Conservation (phyloP, 2,329 filamentous ascomycete species). For the Epichloe hybrida region DNA sequence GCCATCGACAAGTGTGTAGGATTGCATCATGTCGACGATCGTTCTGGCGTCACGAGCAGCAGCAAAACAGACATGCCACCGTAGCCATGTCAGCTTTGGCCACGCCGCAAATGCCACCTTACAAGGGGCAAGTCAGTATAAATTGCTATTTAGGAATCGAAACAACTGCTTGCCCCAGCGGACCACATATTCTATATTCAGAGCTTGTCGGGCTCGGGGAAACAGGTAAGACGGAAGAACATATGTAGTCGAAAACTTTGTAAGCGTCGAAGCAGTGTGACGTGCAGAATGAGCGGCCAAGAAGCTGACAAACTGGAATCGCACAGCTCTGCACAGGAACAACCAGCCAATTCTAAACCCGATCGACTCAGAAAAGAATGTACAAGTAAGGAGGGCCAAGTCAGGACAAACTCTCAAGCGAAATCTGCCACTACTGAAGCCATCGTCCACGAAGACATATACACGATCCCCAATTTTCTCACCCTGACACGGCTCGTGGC, state of each 20-base stretch:
- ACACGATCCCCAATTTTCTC: conserved; percentile 84
- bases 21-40: background rate
- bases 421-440: background rate
- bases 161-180: background rate
- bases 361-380: background rate
- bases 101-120: background rate
- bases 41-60: background rate
- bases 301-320: background rate
- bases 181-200: background rate
- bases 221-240: background rate
- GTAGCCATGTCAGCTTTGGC: background rate
- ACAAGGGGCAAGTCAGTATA: background rate
- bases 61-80: background rate
- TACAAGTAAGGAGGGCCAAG: background rate
- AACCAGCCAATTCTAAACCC: background rate
- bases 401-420: background rate
- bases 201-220: background rate
- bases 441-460: conserved; percentile 69
- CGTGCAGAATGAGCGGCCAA: background rate
- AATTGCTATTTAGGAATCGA: background rate
- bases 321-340: background rate
- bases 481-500: conserved; percentile 75
- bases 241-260: background rate
- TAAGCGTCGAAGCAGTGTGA: background rate
- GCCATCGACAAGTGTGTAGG: background rate